phyloP scores from a whole-genome alignment of 108 stramenopile species.

The Nannochloropsis granulata region DNA sequence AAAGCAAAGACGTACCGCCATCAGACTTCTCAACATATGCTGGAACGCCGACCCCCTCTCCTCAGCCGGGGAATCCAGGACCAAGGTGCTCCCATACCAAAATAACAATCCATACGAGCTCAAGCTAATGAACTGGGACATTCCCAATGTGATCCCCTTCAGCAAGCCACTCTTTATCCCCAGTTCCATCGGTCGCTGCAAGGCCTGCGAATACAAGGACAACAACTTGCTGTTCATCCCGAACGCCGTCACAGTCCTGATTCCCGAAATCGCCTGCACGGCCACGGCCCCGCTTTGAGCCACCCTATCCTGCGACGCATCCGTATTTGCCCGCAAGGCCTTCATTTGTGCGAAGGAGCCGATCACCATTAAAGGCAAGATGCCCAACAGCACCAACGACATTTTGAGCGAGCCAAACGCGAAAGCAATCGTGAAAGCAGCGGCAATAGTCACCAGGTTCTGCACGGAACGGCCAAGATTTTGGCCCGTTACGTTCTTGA shows the following conservation, averaged over 20 bases:
- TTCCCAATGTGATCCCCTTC: slow-evolving; percentile 16
- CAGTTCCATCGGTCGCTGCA: slow-evolving; percentile 9
- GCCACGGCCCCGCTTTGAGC: slow-evolving; percentile 8
- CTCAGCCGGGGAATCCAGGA: slow-evolving; percentile 3
- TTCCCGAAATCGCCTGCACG: slow-evolving; percentile 44
- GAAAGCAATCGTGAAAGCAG: slow-evolving; percentile 42
- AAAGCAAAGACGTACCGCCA: slow-evolving; percentile 2
- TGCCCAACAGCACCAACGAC: slow-evolving; percentile 39
- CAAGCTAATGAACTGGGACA: slow-evolving; percentile 13
- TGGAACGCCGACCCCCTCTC: slow-evolving; percentile 6
- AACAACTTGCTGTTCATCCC: slow-evolving; percentile 31
- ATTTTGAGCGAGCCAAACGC: slow-evolving; percentile 38
- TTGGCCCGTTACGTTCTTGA: slow-evolving; percentile 32
- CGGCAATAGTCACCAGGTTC: slow-evolving; percentile 10
- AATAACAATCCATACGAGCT: slow-evolving; percentile 23
- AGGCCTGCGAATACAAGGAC: slow-evolving; percentile 31
- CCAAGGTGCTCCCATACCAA: slow-evolving; percentile 16
- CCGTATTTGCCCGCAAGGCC: background rate
- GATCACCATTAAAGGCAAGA: slow-evolving; percentile 43
- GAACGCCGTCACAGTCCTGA: slow-evolving; percentile 47
- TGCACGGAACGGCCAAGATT: slow-evolving; percentile 18
- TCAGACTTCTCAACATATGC: slow-evolving; percentile 16
- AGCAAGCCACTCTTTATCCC: slow-evolving; percentile 9
- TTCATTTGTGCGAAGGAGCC: slow-evolving; percentile 2
- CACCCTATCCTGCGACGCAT: background rate